Base-by-base conservation (phyloP, 257 asterid genomes). In the Oldenlandia corymbosa region DNA sequence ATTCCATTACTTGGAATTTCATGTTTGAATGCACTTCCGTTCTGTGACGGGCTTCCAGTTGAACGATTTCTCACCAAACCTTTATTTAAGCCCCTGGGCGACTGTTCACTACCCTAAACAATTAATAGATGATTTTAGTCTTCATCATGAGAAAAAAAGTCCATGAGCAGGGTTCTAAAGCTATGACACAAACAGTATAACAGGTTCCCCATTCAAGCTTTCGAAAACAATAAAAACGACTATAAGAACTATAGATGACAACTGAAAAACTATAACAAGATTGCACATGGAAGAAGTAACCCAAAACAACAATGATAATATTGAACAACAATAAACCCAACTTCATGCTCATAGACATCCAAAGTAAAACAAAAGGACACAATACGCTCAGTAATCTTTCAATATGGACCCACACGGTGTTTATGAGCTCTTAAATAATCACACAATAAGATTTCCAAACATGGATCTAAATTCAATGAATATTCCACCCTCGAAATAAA, bases 71-170 rank as follows among this genome's bases (percentile, higher is more conserved):
- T 85, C 23, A 58, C 64, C 75, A 80, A 49, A 77, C 75, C 73
- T 85, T 74, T 90, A 78, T 61, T 81, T 39, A 77, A 83, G 68
- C 87, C 88, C 65, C 47, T 83, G 58, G 85, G 87, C 36, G 92
- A 85, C 75, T 73, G 94, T 74, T 89, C 95, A 26, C 73, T 85
- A 71, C 84, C 94, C 98, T 91, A 86, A 72, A 59, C 62, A 75
- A 23, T 65, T 71, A 47, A 57, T 56, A 74, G 72, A 73, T 17
- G 53, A 63, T 48, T 68, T 80, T 72, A 59, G 65, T 47, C 58
- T 18, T 20, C 36, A 9, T 43, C 13, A 46, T n/a, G 23, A 43
- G 48, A 43, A 24, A n/a, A 14, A 4, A 60, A 39, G 36, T 26
- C 23, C 5, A 9, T 36, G 32, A 2, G 23, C 13, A 37, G 30